Evolutionary conservation across 1,284 basidiomycete species (phyloP).

Genomic region (Puccinia coronata): DNA sequence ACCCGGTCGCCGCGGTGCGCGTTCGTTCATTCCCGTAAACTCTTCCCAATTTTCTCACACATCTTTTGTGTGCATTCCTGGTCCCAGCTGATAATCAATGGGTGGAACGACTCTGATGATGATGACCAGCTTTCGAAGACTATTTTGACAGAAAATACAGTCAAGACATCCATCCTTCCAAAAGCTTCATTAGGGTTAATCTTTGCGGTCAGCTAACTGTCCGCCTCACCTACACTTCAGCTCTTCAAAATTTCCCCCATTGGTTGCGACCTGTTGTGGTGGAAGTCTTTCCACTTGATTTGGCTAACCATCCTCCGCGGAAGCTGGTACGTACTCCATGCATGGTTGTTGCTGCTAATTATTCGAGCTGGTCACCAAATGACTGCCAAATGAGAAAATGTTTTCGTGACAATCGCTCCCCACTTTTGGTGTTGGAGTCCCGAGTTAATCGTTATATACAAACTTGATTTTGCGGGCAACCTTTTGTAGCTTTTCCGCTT

Average conservation of each 20-base stretch:
- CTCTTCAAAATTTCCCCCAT: neutral
- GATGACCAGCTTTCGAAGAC: constrained; percentile 9
- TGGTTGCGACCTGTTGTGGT: neutral
- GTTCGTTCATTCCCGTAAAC: neutral
- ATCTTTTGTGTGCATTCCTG: neutral
- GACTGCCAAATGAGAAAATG: neutral
- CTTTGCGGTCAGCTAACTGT: neutral
- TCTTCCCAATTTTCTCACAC: neutral
- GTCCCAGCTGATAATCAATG: neutral
- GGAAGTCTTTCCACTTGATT: neutral
- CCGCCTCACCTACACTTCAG: neutral
- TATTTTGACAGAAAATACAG: neutral
- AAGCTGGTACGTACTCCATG: neutral
- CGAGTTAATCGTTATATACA: neutral
- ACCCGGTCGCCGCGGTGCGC: neutral
- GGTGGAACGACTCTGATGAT: constrained; percentile 1
- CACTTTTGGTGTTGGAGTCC: neutral
- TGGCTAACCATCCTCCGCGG: neutral
- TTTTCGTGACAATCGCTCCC: neutral
- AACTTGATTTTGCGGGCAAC: neutral
- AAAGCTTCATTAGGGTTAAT: neutral
- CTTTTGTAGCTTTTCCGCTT: neutral
- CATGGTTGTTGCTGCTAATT: neutral
- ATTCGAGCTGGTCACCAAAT: neutral
- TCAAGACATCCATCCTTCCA: neutral